Conservation (phyloP, 306 rosid genomes). For the Cajanus cajan region DNA sequence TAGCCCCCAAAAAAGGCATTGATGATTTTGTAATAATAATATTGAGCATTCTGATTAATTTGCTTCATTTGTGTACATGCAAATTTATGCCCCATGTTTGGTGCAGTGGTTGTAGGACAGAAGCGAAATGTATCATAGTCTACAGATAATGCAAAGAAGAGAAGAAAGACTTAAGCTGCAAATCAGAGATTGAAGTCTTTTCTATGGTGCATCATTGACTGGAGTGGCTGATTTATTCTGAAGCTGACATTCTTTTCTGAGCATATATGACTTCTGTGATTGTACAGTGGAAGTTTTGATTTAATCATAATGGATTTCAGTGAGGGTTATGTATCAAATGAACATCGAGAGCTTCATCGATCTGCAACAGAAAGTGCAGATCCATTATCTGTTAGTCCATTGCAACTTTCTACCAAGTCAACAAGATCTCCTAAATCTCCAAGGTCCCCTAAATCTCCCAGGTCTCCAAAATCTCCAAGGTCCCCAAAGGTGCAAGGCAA, state of each 20-base stretch:
- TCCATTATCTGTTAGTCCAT: conserved; percentile 45
- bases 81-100: conserved; percentile 13
- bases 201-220: neutral
- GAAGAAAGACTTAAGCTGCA: conserved; percentile 17
- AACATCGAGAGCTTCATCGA: conserved; percentile 47
- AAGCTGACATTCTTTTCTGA: conserved; percentile 14
- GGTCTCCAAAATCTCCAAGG: conserved; percentile 47
- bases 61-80: neutral
- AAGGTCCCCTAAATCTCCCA: conserved; percentile 43
- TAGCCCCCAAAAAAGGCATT: neutral
- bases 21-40: neutral
- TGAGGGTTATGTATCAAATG: conserved; percentile 47
- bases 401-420: conserved; percentile 44
- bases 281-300: conserved; percentile 22
- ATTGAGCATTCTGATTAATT: neutral
- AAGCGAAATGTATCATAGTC: conserved; percentile 4
- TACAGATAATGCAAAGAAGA: neutral
- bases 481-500: conserved; percentile 44
- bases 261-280: conserved; percentile 20
- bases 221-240: neutral
- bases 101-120: conserved; percentile 31
- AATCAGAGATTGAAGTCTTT: conserved; percentile 24
- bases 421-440: conserved; percentile 45
- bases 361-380: conserved; percentile 52
- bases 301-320: conserved; percentile 48